These are phyloP conservation scores for Pseudogymnoascus sp. DNA, from an alignment of 2,329 filamentous ascomycete genomes.

Conservation along the genomic window DNA sequence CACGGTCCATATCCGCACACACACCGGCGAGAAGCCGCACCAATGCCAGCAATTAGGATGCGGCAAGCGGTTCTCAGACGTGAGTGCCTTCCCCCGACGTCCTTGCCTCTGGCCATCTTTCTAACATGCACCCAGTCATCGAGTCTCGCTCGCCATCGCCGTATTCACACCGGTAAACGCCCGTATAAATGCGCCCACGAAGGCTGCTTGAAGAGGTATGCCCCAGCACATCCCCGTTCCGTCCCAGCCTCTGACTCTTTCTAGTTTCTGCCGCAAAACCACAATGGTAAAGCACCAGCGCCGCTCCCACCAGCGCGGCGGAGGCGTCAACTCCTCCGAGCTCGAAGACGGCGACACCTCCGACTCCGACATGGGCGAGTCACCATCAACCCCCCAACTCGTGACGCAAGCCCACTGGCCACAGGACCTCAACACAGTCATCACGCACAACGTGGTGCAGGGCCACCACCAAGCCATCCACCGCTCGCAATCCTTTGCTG, in stretches of 20 bases:
- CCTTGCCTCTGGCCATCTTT: background rate
- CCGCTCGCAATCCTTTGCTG: slow-evolving; percentile 45
- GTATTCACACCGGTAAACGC: slow-evolving; percentile 63
- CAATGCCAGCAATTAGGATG: slow-evolving; percentile 57
- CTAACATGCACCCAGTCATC: slow-evolving; percentile 25
- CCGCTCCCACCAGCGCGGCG: slow-evolving; percentile 47
- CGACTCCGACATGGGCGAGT: slow-evolving; percentile 39
- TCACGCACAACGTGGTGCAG: slow-evolving; percentile 25
- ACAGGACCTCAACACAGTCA: slow-evolving; percentile 25
- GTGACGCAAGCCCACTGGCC: slow-evolving; percentile 42
- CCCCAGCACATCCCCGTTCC: background rate
- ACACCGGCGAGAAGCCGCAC: slow-evolving; percentile 64
- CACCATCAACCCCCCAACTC: slow-evolving; percentile 49
- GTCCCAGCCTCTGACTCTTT: background rate
- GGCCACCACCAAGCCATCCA: slow-evolving; percentile 34
- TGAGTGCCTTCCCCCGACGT: slow-evolving; percentile 31
- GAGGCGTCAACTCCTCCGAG: slow-evolving; percentile 44
- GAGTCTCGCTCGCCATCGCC: slow-evolving; percentile 43
- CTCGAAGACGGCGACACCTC: slow-evolving; percentile 29
- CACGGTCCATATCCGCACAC: slow-evolving; percentile 62
- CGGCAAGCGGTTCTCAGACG: slow-evolving; percentile 62
- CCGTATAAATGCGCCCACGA: slow-evolving; percentile 53
- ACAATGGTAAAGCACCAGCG: slow-evolving; percentile 62
- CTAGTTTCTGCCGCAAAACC: slow-evolving; percentile 62
- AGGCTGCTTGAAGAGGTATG: slow-evolving; percentile 28